phyloP scores from a whole-genome alignment of 2,329 filamentous ascomycete genomes.

The Calonectria montana region DNA sequence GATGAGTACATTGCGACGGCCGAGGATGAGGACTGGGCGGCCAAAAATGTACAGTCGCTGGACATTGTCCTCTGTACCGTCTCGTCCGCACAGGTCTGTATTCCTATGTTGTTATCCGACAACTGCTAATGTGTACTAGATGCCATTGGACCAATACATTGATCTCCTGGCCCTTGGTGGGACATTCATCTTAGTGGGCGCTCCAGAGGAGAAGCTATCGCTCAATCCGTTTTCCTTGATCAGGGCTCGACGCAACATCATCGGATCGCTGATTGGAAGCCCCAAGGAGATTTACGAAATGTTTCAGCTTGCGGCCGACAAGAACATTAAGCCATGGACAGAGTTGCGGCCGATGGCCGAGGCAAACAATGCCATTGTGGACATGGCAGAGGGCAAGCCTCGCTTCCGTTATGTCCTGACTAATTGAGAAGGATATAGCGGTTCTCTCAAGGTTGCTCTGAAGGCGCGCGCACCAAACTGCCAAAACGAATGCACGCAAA shows the following conservation, averaged over 20 bases:
- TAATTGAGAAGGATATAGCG: too few relatives aligned
- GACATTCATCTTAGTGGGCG: not conserved
- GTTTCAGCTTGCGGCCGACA: too few relatives aligned
- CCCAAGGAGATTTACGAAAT: not conserved
- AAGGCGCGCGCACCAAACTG: too few relatives aligned
- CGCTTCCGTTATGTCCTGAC: too few relatives aligned
- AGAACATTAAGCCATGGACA: too few relatives aligned
- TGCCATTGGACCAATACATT: not conserved
- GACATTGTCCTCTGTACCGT: slow-evolving; percentile 71
- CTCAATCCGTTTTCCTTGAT: not conserved
- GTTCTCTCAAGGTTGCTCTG: too few relatives aligned
- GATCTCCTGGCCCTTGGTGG: not conserved
- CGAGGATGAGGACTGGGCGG: slow-evolving; percentile 65
- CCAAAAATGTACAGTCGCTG: slow-evolving; percentile 59
- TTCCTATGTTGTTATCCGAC: not conserved
- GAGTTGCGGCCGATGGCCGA: too few relatives aligned
- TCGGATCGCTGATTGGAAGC: not conserved
- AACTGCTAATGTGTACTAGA: not conserved
- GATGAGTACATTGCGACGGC: slow-evolving; percentile 56
- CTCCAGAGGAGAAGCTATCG: not conserved
- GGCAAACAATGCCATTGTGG: too few relatives aligned
- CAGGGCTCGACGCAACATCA: not conserved
- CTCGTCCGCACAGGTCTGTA: not conserved
- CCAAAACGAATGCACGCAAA: too few relatives aligned
- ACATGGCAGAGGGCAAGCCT: too few relatives aligned